Evolutionary conservation across 2,329 filamentous ascomycete genomes (phyloP).

Genomic region (Nothopassalora personata): DNA sequence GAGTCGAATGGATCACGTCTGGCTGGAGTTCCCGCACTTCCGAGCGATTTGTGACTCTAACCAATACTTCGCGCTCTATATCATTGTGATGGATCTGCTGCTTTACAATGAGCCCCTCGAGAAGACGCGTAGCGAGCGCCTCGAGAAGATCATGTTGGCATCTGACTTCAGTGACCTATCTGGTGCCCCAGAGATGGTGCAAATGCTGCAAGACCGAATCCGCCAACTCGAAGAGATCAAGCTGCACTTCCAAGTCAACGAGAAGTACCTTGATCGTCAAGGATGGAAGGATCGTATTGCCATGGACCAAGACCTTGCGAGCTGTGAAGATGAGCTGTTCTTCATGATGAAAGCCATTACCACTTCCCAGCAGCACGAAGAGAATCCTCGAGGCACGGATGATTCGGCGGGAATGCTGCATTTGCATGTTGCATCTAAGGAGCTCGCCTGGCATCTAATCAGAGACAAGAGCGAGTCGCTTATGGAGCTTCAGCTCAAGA

Average conservation of each 20-base stretch:
- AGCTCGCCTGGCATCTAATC: constrained; percentile 96
- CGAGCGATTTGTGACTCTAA: constrained; percentile 93
- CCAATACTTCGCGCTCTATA: constrained; percentile 96
- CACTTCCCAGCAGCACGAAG: constrained; percentile 80
- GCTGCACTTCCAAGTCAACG: constrained; percentile 88
- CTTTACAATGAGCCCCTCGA: constrained; percentile 95
- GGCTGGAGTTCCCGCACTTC: constrained; percentile 92
- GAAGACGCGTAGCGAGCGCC: constrained; percentile 89
- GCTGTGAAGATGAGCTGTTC: constrained; percentile 94
- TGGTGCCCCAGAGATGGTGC: constrained; percentile 88
- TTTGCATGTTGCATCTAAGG: constrained; percentile 89
- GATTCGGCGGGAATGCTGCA: constrained; percentile 70
- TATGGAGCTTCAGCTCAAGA: constrained; percentile 85
- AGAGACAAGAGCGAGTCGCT: constrained; percentile 72
- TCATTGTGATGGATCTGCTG: constrained; percentile 91
- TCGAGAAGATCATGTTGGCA: constrained; percentile 98
- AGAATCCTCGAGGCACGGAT: constrained; percentile 62
- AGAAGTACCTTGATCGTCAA: constrained; percentile 75
- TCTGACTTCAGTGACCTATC: constrained; percentile 97
- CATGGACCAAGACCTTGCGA: constrained; percentile 83
- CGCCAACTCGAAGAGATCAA: constrained; percentile 95
- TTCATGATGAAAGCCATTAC: constrained; percentile 99
- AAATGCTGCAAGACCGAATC: constrained; percentile 84
- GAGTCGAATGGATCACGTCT: constrained; percentile 86
- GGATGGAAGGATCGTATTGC: constrained; percentile 86